Percentiles rank a stretch among this genome's conserved stretches.
Conservation (phyloP, 1,139 yeast species). For the Nakaseomyces kungkrabaensis region DNA sequence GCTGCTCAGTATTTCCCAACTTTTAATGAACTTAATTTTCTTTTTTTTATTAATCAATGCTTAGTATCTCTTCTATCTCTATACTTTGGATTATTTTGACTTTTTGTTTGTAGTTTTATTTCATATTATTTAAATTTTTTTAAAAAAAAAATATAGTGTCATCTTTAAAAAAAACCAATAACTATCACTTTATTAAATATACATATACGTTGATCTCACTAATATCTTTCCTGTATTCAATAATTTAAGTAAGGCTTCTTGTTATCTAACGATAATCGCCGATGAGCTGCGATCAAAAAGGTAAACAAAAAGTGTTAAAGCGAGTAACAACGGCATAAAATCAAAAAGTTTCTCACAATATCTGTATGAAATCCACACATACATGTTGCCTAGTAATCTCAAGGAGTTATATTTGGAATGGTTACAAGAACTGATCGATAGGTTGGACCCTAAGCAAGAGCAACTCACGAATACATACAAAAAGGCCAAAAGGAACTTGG, state of each 20-base stretch:
- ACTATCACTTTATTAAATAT: not conserved
- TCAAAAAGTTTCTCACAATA: too few species aligned
- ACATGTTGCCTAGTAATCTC: constrained; percentile 15
- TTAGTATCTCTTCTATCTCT: constrained; percentile 3
- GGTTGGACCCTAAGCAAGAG: constrained; percentile 21
- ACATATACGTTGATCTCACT: not conserved
- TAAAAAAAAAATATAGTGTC: constrained; percentile 4
- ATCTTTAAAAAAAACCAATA: constrained; percentile 1
- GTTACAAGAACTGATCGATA: constrained; percentile 21
- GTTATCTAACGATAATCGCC: too few species aligned
- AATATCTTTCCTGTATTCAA: not conserved
- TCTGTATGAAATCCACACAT: not conserved
- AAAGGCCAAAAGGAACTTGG: constrained; percentile 22
- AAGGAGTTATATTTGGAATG: constrained; percentile 22
- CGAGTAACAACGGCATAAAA: too few species aligned
- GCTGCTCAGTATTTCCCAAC: constrained; percentile 3
- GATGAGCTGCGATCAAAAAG: too few species aligned
- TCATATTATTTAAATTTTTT: constrained; percentile 4
- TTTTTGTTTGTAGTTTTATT: constrained; percentile 14
- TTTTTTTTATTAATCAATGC: not conserved
- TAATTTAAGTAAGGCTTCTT: too few species aligned
- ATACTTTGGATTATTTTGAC: constrained; percentile 5
- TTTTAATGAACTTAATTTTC: constrained; percentile 4
- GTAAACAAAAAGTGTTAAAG: too few species aligned
- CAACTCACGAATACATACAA: constrained; percentile 21